Evolutionary conservation across 306 rosid species (phyloP).

Genomic region (Quillaja saponaria): DNA sequence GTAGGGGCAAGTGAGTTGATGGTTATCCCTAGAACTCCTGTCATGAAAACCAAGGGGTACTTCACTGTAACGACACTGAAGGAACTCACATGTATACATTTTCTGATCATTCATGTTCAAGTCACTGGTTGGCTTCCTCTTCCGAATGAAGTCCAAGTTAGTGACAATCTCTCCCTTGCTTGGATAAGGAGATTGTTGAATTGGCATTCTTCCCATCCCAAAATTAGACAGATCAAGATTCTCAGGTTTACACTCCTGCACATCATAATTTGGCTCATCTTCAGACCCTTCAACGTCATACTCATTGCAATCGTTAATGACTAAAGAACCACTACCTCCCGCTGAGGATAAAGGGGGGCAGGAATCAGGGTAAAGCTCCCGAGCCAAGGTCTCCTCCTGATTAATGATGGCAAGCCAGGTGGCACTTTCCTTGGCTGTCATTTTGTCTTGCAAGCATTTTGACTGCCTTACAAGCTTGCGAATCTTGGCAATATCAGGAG

Average conservation of each 20-base stretch:
- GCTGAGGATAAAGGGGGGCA: slow-evolving; percentile 54
- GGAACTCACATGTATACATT: slow-evolving; percentile 57
- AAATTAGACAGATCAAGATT: slow-evolving; percentile 44
- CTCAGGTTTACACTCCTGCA: slow-evolving; percentile 61
- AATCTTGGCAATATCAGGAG: slow-evolving; percentile 83
- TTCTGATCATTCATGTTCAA: slow-evolving; percentile 49
- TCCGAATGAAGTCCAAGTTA: slow-evolving; percentile 57
- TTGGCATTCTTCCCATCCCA: slow-evolving; percentile 51
- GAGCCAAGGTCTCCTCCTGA: slow-evolving; percentile 75
- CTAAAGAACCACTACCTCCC: slow-evolving; percentile 56
- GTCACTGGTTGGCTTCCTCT: slow-evolving; percentile 59
- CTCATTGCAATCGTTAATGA: slow-evolving; percentile 62
- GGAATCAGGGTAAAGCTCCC: slow-evolving; percentile 61
- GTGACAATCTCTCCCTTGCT: slow-evolving; percentile 56
- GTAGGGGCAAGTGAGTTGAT: slow-evolving; percentile 51
- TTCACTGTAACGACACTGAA: slow-evolving; percentile 62
- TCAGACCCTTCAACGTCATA: slow-evolving; percentile 81
- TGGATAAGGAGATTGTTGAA: slow-evolving; percentile 45
- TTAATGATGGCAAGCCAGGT: slow-evolving; percentile 86
- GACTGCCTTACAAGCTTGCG: slow-evolving; percentile 90
- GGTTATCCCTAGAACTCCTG: slow-evolving; percentile 65
- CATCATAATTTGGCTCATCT: slow-evolving; percentile 53
- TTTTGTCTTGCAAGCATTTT: slow-evolving; percentile 83
- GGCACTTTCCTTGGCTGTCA: slow-evolving; percentile 91
- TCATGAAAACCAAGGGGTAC: slow-evolving; percentile 51